Evolutionary conservation across 1,284 basidiomycete species (phyloP), one percentile per base, ranked within the genome.

Genomic region (Ustilago crameri): DNA sequence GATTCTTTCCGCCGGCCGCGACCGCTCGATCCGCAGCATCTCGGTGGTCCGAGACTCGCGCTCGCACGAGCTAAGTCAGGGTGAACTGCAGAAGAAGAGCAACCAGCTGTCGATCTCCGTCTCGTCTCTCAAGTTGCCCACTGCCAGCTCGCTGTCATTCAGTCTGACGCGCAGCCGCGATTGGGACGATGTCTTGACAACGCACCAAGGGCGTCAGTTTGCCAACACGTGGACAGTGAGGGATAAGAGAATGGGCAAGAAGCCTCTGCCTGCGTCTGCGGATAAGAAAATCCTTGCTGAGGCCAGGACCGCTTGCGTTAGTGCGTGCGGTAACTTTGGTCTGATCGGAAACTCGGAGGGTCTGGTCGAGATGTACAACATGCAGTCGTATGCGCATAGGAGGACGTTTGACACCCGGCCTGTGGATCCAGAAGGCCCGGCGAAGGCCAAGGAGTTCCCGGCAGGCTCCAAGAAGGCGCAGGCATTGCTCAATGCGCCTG

Each of bases 101-200:
- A 88, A 89, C 0, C 88, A 88, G 2, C 86, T 95, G 3, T 92
- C 91, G 9, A 89, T 93, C 27, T 90, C 92, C 0, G 85, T 93
- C 1, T 87, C 90, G n/a, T 74, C 73, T 32, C 69, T 83, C 53
- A 81, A 81, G 58, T 61, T 78, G n/a, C 89, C 92, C 12, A 87
- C 91, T 0, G 87, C 95, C 40, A 89, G 89, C 5, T 87, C 90
- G 9, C 84, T 98, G 10, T 89, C 93, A 0, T 91, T 90, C 84
- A 93, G 93, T 5, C 87, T 89, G 2, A 88, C 90, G 4, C 88
- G 94, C 22, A 87, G 92, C 18, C 95, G 94, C 82, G 95, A 99
- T 74, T 99, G 96, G 96, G 95, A 98, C 80, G 93, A 98, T 78
- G 91, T 98, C 41, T 84, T 99, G 5, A 95, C 95, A 9, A 89